Conservation (phyloP, 345 rosid genomes). For the Anastatica hierochuntica region DNA sequence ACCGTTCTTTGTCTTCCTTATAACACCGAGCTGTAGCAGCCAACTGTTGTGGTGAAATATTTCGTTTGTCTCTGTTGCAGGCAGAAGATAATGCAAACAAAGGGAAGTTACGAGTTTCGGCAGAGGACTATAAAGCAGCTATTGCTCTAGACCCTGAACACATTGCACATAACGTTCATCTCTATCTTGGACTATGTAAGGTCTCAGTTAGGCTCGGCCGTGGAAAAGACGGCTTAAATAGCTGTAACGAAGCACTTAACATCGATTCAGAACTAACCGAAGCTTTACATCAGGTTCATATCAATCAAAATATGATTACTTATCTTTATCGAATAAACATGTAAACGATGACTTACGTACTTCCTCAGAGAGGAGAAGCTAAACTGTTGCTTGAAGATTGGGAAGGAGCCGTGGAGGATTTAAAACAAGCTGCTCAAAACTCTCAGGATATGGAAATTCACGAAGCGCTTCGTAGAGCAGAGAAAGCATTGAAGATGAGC, state of each 20-base stretch:
- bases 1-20: not conserved
- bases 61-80: constrained; percentile 28
- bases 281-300: constrained; percentile 79
- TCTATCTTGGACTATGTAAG: constrained; percentile 88
- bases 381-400: constrained; percentile 87
- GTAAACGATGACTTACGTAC: not conserved
- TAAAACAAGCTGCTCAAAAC: constrained; percentile 70
- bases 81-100: constrained; percentile 87
- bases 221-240: constrained; percentile 80
- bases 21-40: constrained; percentile 4
- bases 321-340: not conserved
- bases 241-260: constrained; percentile 74
- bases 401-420: constrained; percentile 97
- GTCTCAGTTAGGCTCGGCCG: constrained; percentile 88
- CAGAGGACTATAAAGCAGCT: constrained; percentile 78
- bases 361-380: constrained; percentile 85
- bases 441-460: constrained; percentile 87
- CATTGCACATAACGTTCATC: constrained; percentile 75
- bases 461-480: constrained; percentile 77
- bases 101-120: constrained; percentile 88
- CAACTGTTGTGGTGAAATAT: not conserved
- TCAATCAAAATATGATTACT: not conserved
- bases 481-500: constrained; percentile 94
- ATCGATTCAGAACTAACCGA: constrained; percentile 75
- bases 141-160: constrained; percentile 84